Evolutionary conservation across 2,329 filamentous ascomycete species (phyloP).

Genomic region (Hypoxylon sp.): DNA sequence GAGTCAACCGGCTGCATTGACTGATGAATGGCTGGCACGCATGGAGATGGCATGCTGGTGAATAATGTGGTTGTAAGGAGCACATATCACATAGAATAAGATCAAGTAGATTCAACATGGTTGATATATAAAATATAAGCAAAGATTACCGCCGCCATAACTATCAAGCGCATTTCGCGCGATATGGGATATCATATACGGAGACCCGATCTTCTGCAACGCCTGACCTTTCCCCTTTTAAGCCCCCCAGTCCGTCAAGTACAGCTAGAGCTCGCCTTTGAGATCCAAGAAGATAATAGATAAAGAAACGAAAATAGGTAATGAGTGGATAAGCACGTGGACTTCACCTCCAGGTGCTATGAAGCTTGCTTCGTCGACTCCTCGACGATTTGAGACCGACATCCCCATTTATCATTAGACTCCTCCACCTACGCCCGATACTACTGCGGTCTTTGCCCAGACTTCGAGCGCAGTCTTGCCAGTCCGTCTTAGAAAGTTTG

Average conservation of each 20-base stretch:
- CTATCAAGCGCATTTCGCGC: conserved; percentile 38
- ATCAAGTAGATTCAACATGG: conserved; percentile 17
- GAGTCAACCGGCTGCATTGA: neutral
- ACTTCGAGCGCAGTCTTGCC: conserved; percentile 75
- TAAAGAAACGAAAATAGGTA: conserved; percentile 27
- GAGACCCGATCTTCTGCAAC: conserved; percentile 26
- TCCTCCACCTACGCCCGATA: conserved; percentile 72
- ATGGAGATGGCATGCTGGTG: neutral
- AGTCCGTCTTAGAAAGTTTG: conserved; percentile 72
- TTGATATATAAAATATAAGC: conserved; percentile 27
- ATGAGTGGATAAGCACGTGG: conserved; percentile 33
- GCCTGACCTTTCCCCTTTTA: conserved; percentile 25
- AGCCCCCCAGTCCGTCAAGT: conserved; percentile 17
- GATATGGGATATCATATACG: conserved; percentile 41
- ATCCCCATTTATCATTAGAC: conserved; percentile 69
- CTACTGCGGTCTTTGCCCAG: conserved; percentile 71
- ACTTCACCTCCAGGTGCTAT: conserved; percentile 67
- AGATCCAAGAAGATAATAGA: conserved; percentile 24
- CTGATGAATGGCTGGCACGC: neutral
- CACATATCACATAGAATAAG: neutral
- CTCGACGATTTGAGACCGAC: conserved; percentile 67
- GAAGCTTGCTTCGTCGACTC: conserved; percentile 61
- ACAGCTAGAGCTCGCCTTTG: conserved; percentile 25
- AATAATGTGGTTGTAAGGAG: neutral
- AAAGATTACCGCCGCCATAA: conserved; percentile 22